Percentiles rank a stretch among this genome's conserved stretches.
These are phyloP conservation scores for Eimeria tenella DNA, from an alignment of 169 alveolate genomes.

Conservation along the genomic window DNA sequence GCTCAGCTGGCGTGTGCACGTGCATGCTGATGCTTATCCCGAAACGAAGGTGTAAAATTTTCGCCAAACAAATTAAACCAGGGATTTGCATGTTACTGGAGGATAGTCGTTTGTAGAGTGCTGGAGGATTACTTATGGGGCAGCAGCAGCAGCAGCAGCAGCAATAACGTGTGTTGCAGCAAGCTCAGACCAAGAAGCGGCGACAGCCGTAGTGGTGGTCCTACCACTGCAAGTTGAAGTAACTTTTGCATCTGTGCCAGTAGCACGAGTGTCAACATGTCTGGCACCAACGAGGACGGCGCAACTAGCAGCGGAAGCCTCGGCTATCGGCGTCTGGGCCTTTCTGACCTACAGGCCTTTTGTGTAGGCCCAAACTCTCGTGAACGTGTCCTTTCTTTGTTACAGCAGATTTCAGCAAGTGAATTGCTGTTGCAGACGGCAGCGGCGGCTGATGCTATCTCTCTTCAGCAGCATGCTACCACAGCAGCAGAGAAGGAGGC, in stretches of 20 bases:
- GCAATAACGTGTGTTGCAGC: background rate
- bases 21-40: too few species aligned
- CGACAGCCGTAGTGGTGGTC: background rate
- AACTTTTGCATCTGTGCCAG: constrained; percentile 5
- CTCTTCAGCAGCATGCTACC: background rate
- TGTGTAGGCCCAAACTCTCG: constrained; percentile 31
- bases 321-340: background rate
- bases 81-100: too few species aligned
- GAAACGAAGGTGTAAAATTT: too few species aligned
- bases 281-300: constrained; percentile 29
- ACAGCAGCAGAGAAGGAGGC: constrained; percentile 13
- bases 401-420: constrained; percentile 29
- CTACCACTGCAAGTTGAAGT: background rate
- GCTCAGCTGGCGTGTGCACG: too few species aligned
- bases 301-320: background rate
- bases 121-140: too few species aligned
- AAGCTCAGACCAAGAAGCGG: background rate
- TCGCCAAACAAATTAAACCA: too few species aligned
- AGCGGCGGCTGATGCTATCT: constrained; percentile 19
- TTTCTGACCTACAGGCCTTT: constrained; percentile 9
- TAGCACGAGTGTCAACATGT: constrained; percentile 36
- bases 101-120: too few species aligned
- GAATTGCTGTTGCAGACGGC: constrained; percentile 49
- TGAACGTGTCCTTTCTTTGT: background rate
- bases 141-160: background rate